Evolutionary conservation across 345 rosid species (phyloP), one percentile per base, ranked within the genome.

Genomic region (Citrus medica): DNA sequence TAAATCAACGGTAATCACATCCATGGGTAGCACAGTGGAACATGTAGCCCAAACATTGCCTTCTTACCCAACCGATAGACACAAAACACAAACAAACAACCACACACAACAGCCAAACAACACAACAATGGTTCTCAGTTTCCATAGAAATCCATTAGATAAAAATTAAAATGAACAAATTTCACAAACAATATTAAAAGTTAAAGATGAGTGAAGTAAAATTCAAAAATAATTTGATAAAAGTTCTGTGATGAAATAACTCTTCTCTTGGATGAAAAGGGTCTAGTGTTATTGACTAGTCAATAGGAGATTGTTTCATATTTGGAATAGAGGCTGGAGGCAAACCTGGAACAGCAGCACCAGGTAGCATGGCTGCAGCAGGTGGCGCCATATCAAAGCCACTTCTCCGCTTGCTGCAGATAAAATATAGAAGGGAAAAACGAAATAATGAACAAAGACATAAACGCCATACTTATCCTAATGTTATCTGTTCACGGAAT

Each of bases 11-110:
- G 73, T 24, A 55, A 77, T 62, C 80, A 64, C 74, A 67, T 80
- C 77, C 2, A 76, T 64, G 75, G 79, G 83, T 81, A 76, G 69
- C 77, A 66, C 64, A 51, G 74, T 71, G 77, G 80, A 77, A 81
- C 77, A 81, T 76, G 80, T 65, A 37, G 77, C 77, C 80, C 83
- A 81, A 81, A 76, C 69, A 81, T 81, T 81, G 83, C 80, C 83
- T 81, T 81, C 83, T 81, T 76, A 81, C 83, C 79, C 80, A 67
- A 76, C 63, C 69, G 78, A 76, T 71, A 71, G 66, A 66, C 83
- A 81, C 55, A 76, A 81, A 69, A 76, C 74, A 76, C 77, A 81
- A 71, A 76, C 83, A 76, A 72, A 81, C 79, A 76, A 67, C 66
- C 79, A 76, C 83, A 81, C 77, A 81, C 79, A 76, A 81, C 80